Evolutionary conservation across 2,329 filamentous ascomycete species (phyloP).

Genomic region (Madurella mycetomatis): DNA sequence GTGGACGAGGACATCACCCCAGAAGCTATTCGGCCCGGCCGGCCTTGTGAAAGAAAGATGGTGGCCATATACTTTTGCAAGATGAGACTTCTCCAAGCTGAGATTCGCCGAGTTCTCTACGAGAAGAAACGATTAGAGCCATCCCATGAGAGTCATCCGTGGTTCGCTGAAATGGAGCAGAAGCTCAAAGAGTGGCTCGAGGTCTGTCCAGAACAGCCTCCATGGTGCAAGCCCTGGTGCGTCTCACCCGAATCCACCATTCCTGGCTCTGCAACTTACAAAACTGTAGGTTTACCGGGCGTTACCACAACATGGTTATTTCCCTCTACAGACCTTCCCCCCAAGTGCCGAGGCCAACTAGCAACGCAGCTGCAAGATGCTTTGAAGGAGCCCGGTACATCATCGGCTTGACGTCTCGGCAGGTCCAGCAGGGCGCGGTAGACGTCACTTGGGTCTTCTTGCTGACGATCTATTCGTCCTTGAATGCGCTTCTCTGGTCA

Average conservation of each 20-base stretch:
- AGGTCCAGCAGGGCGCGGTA: conserved; percentile 69
- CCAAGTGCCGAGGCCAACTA: conserved; percentile 80
- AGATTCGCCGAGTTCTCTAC: conserved; percentile 82
- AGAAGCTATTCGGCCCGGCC: conserved; percentile 67
- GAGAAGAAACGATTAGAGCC: conserved; percentile 76
- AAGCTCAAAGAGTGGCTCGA: conserved; percentile 79
- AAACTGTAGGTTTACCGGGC: conserved; percentile 53
- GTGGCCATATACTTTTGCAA: conserved; percentile 91
- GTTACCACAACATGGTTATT: conserved; percentile 84
- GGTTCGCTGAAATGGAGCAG: conserved; percentile 75
- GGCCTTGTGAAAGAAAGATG: conserved; percentile 75
- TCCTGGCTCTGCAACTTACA: conserved; percentile 10
- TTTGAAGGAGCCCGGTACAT: conserved; percentile 80
- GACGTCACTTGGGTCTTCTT: conserved; percentile 95
- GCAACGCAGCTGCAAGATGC: conserved; percentile 73
- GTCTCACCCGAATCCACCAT: conserved; percentile 27
- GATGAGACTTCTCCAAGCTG: conserved; percentile 81
- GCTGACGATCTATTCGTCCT: conserved; percentile 80
- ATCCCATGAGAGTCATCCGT: conserved; percentile 74
- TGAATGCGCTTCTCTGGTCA: conserved; percentile 90
- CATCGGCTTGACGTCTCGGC: conserved; percentile 73
- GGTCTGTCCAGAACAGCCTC: conserved; percentile 63
- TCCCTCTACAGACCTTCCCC: conserved; percentile 87
- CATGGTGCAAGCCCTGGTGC: conserved; percentile 76
- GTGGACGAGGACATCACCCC: conserved; percentile 80